Percentiles rank a stretch among this genome's conserved stretches.
Conservation (phyloP, 176 grass and related monocot species). For the Cenchrus fungigraminus region DNA sequence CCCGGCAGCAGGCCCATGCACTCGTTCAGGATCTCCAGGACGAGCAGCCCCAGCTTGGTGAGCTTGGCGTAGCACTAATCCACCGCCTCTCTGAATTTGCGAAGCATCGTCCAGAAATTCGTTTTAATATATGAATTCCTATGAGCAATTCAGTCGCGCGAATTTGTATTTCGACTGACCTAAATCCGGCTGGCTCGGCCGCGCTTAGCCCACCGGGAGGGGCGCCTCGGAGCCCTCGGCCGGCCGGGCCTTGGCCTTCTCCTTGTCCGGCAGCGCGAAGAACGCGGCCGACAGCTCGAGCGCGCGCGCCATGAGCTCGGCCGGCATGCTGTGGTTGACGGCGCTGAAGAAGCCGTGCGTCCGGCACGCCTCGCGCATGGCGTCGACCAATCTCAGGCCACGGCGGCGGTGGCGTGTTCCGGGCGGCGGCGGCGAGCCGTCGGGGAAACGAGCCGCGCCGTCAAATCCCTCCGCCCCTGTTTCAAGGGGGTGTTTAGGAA, state of each 20-base stretch:
- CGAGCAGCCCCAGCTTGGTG: constrained; percentile 38
- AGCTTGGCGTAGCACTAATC: constrained; percentile 53
- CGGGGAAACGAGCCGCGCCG: too few relatives aligned
- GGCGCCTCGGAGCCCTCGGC: neutral
- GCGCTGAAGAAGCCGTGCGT: constrained; percentile 41
- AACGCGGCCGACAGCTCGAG: constrained; percentile 33
- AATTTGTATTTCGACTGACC: neutral
- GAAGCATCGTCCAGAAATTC: neutral
- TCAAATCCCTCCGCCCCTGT: too few relatives aligned
- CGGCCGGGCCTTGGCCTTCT: constrained; percentile 17
- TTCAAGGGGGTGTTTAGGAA: too few relatives aligned
- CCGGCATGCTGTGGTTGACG: constrained; percentile 42
- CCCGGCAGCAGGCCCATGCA: constrained; percentile 65
- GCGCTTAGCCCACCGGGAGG: constrained; percentile 27
- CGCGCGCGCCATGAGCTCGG: constrained; percentile 22
- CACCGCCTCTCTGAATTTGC: constrained; percentile 27
- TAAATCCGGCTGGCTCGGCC: constrained; percentile 7
- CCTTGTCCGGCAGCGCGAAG: constrained; percentile 36
- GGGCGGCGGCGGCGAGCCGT: too few relatives aligned
- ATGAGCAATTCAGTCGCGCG: neutral
- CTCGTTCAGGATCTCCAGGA: constrained; percentile 63
- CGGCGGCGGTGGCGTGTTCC: too few relatives aligned
- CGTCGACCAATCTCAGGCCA: neutral
- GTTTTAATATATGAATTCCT: neutral
- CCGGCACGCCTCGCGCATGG: constrained; percentile 26